Evolutionary conservation across 805 yeast genomes (phyloP).

Genomic region (Suhomyces xylopsoci): DNA sequence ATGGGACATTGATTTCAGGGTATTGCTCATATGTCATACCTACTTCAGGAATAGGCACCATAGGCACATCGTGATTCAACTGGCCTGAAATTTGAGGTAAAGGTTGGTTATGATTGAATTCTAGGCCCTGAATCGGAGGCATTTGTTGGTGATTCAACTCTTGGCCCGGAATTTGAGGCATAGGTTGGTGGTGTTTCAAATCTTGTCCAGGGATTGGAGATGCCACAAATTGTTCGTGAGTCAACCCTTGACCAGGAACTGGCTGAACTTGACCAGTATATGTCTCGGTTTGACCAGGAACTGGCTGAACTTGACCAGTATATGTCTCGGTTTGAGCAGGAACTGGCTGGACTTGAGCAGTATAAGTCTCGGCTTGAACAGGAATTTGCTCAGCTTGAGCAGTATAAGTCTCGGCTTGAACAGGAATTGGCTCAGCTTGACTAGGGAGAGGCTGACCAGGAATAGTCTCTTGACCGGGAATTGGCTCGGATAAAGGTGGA

Average conservation of each 20-base stretch:
- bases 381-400: not conserved
- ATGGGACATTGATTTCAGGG: not conserved
- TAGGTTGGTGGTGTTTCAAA: not conserved
- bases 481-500: not conserved
- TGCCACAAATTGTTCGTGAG: not conserved
- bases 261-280: too few relatives aligned
- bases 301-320: too few relatives aligned
- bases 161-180: not conserved
- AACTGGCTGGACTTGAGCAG: too few relatives aligned
- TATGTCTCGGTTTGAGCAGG: not conserved
- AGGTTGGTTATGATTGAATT: not conserved
- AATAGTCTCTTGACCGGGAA: not conserved
- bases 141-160: not conserved
- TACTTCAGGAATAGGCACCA: not conserved
- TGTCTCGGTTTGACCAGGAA: not conserved
- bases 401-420: not conserved
- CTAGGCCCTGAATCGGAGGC: not conserved
- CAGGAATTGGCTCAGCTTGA: not conserved
- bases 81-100: not conserved
- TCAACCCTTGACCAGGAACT: not conserved
- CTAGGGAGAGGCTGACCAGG: not conserved
- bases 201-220: not conserved
- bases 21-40: not conserved
- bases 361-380: not conserved
- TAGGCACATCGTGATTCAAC: not conserved